These are phyloP conservation scores for Metschnikowia lochheadii DNA, from an alignment of 805 yeast species.

Conservation along the genomic window DNA sequence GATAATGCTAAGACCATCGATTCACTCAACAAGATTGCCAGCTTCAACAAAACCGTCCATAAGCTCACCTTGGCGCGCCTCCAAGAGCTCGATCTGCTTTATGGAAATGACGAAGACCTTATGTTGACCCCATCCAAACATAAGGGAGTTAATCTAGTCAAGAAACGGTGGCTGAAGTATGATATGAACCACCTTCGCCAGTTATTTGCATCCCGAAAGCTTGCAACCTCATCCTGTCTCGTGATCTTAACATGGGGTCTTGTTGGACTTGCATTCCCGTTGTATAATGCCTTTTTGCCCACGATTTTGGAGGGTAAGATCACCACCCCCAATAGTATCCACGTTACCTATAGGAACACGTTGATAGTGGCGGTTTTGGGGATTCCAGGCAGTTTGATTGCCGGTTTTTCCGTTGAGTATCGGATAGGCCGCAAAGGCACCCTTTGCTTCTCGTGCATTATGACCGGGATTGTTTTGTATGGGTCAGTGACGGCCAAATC, in stretches of 20 bases:
- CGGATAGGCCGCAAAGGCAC: conserved; percentile 16
- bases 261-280: conserved; percentile 25
- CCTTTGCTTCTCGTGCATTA: conserved; percentile 43
- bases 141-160: neutral
- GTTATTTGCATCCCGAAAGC: conserved; percentile 43
- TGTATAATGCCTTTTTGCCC: conserved; percentile 18
- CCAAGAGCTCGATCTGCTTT: conserved; percentile 37
- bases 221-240: conserved; percentile 42
- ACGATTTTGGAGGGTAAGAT: conserved; percentile 46
- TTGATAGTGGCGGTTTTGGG: conserved; percentile 17
- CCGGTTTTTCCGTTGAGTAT: conserved; percentile 15
- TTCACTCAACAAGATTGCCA: conserved; percentile 42
- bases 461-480: conserved; percentile 55
- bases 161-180: conserved; percentile 17
- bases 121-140: conserved; percentile 5
- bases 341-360: conserved; percentile 22
- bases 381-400: conserved; percentile 13
- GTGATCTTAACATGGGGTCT: conserved; percentile 50
- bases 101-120: neutral
- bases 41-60: conserved; percentile 38
- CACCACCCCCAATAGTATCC: conserved; percentile 24
- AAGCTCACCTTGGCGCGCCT: conserved; percentile 46
- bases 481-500: conserved; percentile 61
- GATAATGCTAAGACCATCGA: conserved; percentile 47
- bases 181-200: conserved; percentile 37